Evolutionary conservation across 2,329 filamentous ascomycete genomes (phyloP), one percentile per base, ranked within the genome.

Genomic region (Parasarocladium wereldwijsianum): DNA sequence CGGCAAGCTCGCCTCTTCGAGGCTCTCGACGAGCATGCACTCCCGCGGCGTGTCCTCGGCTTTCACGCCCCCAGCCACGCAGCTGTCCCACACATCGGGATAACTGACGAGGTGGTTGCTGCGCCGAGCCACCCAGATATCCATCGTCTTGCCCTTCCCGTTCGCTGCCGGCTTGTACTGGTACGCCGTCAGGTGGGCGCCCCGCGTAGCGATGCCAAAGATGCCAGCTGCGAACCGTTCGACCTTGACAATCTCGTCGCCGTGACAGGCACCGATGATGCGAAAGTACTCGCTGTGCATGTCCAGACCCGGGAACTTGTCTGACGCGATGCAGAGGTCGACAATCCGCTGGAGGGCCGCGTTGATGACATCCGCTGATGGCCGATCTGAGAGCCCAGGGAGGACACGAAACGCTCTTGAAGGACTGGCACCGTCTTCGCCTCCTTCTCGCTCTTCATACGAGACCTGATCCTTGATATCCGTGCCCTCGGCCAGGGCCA

Each of bases 51-150:
- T 58, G 46, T 85, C 70, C 2, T 67, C 66, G 0, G 76, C 69
- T 32, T 75, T 68, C 42, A 86, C 70, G 0, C 82, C 82, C 3
- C 82, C 82, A 0, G 80, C 82, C 10, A 86, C 82, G 6, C 78
- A 79, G 43, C 83, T 87, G 46, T 90, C 82, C 32, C 86, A 60
- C 62, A 81, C 73, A 4, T 71, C 68, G 0, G 74, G 74, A 41
- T 81, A 86, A 0, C 79, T 85, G 48, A 76, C 68, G 43, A 86
- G 77, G 8, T 60, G 66, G 28, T 52, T 57, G 26, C 75, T 68
- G 11, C 82, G 60, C 15, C 74, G 58, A 1, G 82, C 76, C 2
- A 82, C 66, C 82, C 82, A 90, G 17, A 87, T 64, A 40, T 64
- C 70, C 32, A 80, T 26, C 8, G 15, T 6, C 13, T 18, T 10